Conservation (phyloP, 371 early-diverging fungal species). For the Zychaea mexicana region DNA sequence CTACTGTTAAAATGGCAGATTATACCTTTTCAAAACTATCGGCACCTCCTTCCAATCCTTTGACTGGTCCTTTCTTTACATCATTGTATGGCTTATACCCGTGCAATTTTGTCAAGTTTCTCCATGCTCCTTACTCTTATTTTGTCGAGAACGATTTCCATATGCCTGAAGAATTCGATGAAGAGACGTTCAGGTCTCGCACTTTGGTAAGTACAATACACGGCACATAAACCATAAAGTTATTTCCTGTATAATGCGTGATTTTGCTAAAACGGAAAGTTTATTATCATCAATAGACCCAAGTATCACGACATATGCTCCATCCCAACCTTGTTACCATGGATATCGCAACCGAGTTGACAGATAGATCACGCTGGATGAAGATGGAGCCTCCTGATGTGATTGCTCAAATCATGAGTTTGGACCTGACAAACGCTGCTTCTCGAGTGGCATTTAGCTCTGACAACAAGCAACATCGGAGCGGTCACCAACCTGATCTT, state of each 20-base stretch:
- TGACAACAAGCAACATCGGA: conserved; percentile 14
- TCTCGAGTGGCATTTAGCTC: conserved; percentile 46
- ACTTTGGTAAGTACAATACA: conserved; percentile 30
- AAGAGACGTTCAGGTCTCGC: conserved; percentile 46
- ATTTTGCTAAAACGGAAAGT: too few relatives aligned
- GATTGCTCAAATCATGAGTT: conserved; percentile 65
- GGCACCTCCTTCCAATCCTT: conserved; percentile 56
- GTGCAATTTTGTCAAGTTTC: conserved; percentile 61
- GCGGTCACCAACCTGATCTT: conserved; percentile 22
- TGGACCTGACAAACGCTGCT: conserved; percentile 63
- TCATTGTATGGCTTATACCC: conserved; percentile 70
- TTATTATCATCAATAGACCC: conserved; percentile 37
- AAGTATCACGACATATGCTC: conserved; percentile 61
- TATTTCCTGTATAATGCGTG: neutral
- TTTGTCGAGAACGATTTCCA: conserved; percentile 35
- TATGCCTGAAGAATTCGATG: conserved; percentile 55
- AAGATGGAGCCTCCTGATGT: conserved; percentile 70
- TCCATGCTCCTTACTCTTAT: conserved; percentile 56
- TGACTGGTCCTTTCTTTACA: conserved; percentile 61
- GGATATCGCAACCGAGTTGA: conserved; percentile 54
- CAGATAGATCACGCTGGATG: conserved; percentile 62
- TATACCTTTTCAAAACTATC: conserved; percentile 57
- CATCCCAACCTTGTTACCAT: conserved; percentile 60
- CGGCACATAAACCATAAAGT: neutral
- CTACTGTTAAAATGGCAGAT: conserved; percentile 32